Base-by-base conservation (phyloP, 1,139 yeast species). In the Diutina pseudorugosa region DNA sequence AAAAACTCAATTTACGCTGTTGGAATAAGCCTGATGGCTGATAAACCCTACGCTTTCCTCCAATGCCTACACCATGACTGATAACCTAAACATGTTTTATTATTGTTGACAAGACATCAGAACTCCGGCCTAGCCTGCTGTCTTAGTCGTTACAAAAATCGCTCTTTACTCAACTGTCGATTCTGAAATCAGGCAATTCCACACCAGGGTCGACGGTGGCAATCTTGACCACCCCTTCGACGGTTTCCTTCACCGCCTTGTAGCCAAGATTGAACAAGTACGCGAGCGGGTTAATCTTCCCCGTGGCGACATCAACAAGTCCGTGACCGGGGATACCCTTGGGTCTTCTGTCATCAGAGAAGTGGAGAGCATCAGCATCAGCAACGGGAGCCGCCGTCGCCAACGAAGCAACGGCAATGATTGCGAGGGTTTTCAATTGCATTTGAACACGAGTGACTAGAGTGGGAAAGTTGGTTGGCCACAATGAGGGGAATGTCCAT, bases 361-460 rank as follows among this genome's bases (percentile, higher is more conserved):
- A 25, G 33, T 25, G 47, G 30, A 25, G 30, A 14, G 47, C 47
- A 14, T 21, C 47, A 23, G 47, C 47, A 23, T 14, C 20, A 23
- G 47, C 47, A n/a, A 21, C 47, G 18, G 47, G 47, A 8, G 47
- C 47, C 21, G 47, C 47, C 16, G 25, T 18, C n/a, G 47, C 33
- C 19, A 43, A 43, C 9, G 47, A 23, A n/a, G 33, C 33, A 21
- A 43, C 4, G 25, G 47, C 19, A 6, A 43, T 2, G 18, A 25
- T 23, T n/a, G 33, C 47, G 14, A 43, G 16, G 25, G 33, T 43
- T 27, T 43, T 43, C 30, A 43, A 43, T 23, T 43, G 47, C 47
- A 43, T 43, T 14, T 5, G 25, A 3, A 14, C 20, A 23, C 18
- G 36, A 30, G 16, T 30, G 36, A 30, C n/a, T 30, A 2, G 4